Evolutionary conservation across 106 monocot species (phyloP), one percentile per base, ranked within the genome.

Genomic region (Dioscorea alata): DNA sequence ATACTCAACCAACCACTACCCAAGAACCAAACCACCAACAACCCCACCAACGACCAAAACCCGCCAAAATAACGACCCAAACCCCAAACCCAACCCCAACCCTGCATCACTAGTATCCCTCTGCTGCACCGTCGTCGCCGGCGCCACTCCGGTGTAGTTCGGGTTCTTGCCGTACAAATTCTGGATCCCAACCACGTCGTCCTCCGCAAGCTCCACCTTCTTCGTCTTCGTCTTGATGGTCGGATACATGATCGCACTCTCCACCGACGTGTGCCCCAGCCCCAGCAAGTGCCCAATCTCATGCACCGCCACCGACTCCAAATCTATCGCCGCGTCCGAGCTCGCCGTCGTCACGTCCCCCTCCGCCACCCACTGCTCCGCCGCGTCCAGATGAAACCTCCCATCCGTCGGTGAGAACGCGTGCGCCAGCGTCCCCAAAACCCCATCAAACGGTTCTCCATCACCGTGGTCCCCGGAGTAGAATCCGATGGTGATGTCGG

Each of bases 251-350:
- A 89, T 74, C 51, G 89, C 80, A 23, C 80, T 78, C 62, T 57
- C 58, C 48, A 67, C 77, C 48, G 85, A 70, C 61, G 89, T 75
- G 80, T 89, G 89, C 16, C 82, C 89, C 17, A 89, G 60, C 33
- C 89, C 89, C 48, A 89, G 57, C 61, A 85, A 59, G 67, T 89
- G 89, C 14, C 89, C 85, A 32, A 92, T 92, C 79, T 99, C 97
- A 73, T 99, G 97, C 80, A 90, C 89, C 58, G 86, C 97, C 66
- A 97, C 97, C 16, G 97, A 92, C 76, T 97, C 97, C 66, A 97
- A 34, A 49, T 97, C 97, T 18, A 97, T 72, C 6, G 90, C 88
- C 24, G 4, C 50, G 60, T 33, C n/a, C 21, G 80, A 77, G 19
- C 24, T 35, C 13, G 72, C 50, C 16, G 61, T 6, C 49, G 79